Evolutionary conservation across 768 basidiomycete species (phyloP).

Genomic region (Dacryopinax spathularia): DNA sequence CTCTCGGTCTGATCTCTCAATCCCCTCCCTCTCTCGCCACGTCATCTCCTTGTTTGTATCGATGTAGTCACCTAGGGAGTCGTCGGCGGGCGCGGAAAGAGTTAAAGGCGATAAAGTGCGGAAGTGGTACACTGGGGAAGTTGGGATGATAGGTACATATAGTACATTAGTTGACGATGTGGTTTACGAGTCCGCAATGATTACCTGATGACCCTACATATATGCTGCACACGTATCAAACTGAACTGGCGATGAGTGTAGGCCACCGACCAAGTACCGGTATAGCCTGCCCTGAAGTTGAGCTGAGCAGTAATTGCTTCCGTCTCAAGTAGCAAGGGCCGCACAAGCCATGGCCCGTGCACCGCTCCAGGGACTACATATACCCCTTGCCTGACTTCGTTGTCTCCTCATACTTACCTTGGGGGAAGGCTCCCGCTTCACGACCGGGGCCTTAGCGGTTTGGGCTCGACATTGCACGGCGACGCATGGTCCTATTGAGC

Average conservation of each 20-base stretch:
- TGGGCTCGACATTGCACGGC: constrained; percentile 5
- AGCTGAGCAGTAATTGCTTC: too few relatives aligned
- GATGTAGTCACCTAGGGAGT: too few relatives aligned
- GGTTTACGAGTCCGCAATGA: constrained; percentile 4
- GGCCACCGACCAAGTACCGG: too few relatives aligned
- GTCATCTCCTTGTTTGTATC: not conserved
- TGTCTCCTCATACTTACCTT: not conserved
- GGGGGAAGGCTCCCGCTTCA: constrained; percentile 4
- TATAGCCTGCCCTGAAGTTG: too few relatives aligned
- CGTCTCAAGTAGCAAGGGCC: not conserved
- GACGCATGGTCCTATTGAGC: constrained; percentile 2
- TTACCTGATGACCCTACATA: not conserved
- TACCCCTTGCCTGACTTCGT: not conserved
- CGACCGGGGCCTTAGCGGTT: constrained; percentile 1
- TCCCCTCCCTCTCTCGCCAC: not conserved
- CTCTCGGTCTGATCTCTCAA: not conserved
- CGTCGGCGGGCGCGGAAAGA: not conserved
- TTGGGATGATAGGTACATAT: not conserved
- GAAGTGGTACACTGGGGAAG: not conserved
- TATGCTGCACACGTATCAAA: too few relatives aligned
- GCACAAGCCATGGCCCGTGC: constrained; percentile 3
- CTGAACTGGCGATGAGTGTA: too few relatives aligned
- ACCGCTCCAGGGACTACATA: not conserved
- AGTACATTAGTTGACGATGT: constrained; percentile 4
- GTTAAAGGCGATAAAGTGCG: not conserved